Evolutionary conservation across 108 stramenopile genomes (phyloP).

Genomic region (Aurantiochytrium sp.): DNA sequence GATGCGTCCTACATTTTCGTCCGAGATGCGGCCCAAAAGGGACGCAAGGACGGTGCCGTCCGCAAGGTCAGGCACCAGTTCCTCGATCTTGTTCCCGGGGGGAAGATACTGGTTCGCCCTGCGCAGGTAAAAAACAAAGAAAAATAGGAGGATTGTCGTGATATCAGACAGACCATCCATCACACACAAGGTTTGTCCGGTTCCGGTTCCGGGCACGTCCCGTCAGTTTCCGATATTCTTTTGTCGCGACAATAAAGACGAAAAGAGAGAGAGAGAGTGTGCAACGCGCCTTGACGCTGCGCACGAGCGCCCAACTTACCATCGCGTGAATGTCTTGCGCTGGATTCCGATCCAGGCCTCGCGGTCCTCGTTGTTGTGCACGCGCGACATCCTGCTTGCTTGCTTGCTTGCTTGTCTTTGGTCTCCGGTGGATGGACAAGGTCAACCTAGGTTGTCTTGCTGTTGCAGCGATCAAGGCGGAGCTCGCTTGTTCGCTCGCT

Average conservation of each 20-base stretch:
- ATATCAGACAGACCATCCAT: no score
- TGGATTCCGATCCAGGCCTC: constrained; percentile 22
- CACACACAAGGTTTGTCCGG: no score
- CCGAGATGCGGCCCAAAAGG: constrained; percentile 24
- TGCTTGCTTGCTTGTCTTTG: no score
- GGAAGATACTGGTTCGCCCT: constrained; percentile 4
- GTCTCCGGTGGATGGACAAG: no score
- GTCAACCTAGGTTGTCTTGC: no score
- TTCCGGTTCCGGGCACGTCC: no score
- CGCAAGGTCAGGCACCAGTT: constrained; percentile 24
- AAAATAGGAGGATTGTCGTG: no score
- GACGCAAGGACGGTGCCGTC: constrained; percentile 16
- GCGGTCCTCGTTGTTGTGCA: neutral
- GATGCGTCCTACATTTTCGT: constrained; percentile 16
- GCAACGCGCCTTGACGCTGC: neutral
- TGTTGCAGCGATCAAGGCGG: no score
- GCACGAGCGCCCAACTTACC: neutral
- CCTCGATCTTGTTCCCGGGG: constrained; percentile 8
- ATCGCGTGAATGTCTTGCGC: constrained; percentile 34
- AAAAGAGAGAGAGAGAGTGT: no score
- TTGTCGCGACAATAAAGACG: no score
- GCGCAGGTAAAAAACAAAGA: neutral
- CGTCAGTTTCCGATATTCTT: no score
- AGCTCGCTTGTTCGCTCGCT: no score
- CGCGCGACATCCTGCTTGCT: neutral